phyloP scores from a whole-genome alignment of 139 green algal genomes.

The Picochlorum sp. region DNA sequence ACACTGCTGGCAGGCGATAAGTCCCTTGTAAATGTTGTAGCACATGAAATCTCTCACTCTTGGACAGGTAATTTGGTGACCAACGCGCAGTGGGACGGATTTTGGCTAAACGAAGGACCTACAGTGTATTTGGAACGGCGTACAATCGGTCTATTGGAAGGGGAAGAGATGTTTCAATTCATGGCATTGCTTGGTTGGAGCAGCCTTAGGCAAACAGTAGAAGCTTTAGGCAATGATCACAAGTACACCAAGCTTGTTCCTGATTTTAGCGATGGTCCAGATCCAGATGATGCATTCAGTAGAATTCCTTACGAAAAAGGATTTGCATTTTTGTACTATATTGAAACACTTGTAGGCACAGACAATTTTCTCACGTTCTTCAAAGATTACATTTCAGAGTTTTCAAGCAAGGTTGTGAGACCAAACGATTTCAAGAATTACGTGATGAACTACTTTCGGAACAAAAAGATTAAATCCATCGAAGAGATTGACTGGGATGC shows the following conservation, averaged over 20 bases:
- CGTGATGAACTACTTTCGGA: slow-evolving; percentile 59
- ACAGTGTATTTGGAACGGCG: slow-evolving; percentile 78
- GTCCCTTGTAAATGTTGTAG: slow-evolving; percentile 61
- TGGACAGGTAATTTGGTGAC: slow-evolving; percentile 91
- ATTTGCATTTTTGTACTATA: slow-evolving; percentile 78
- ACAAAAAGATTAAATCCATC: background rate
- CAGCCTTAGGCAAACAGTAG: slow-evolving; percentile 24
- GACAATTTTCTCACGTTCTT: slow-evolving; percentile 63
- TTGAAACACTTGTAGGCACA: slow-evolving; percentile 63
- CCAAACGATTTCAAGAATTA: slow-evolving; percentile 28
- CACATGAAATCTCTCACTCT: slow-evolving; percentile 86
- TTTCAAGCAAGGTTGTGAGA: slow-evolving; percentile 11
- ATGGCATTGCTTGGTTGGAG: slow-evolving; percentile 18
- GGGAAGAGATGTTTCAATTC: slow-evolving; percentile 37
- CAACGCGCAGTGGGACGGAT: slow-evolving; percentile 68
- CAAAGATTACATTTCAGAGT: slow-evolving; percentile 43
- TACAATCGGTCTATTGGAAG: slow-evolving; percentile 64
- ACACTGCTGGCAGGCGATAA: slow-evolving; percentile 85
- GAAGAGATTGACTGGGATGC: slow-evolving; percentile 61
- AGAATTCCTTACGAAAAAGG: slow-evolving; percentile 51
- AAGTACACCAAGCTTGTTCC: slow-evolving; percentile 45
- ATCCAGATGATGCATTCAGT: slow-evolving; percentile 86
- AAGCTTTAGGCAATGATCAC: slow-evolving; percentile 25
- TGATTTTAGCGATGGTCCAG: slow-evolving; percentile 46
- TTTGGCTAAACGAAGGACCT: slow-evolving; percentile 67